phyloP scores from a whole-genome alignment of 1,284 basidiomycete genomes.

The Marasmius tenuissimus region DNA sequence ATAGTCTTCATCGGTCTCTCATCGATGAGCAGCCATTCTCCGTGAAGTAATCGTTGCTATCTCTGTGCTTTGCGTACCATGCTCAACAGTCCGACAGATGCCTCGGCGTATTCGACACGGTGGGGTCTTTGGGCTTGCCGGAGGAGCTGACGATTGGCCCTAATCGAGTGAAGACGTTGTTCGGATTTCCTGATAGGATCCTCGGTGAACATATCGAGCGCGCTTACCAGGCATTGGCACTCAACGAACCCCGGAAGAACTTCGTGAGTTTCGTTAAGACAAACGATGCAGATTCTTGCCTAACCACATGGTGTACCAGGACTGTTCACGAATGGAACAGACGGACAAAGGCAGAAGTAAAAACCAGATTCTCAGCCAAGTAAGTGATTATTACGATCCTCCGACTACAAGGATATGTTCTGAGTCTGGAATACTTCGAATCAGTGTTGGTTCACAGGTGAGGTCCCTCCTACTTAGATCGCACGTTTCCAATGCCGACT shows the following conservation, averaged over 20 bases:
- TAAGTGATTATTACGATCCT: constrained; percentile 24
- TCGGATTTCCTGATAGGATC: constrained; percentile 59
- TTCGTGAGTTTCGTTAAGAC: constrained; percentile 48
- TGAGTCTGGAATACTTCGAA: not conserved
- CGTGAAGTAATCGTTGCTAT: constrained; percentile 49
- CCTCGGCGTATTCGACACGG: constrained; percentile 73
- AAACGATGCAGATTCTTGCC: not conserved
- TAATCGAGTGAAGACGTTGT: constrained; percentile 44
- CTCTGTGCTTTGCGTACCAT: not conserved
- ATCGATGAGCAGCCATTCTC: constrained; percentile 49
- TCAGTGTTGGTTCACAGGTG: constrained; percentile 71
- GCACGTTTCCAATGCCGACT: not conserved
- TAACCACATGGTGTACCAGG: constrained; percentile 31
- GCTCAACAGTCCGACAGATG: constrained; percentile 41
- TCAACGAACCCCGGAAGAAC: constrained; percentile 63
- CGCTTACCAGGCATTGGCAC: constrained; percentile 66
- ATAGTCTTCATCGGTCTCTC: constrained; percentile 51
- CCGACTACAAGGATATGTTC: not conserved
- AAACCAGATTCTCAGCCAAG: constrained; percentile 63
- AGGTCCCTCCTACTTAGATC: not conserved
- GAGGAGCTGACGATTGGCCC: constrained; percentile 52
- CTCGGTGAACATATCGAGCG: constrained; percentile 64
- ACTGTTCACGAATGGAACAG: constrained; percentile 63
- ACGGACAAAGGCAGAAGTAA: constrained; percentile 50
- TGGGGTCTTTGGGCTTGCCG: constrained; percentile 66